These are phyloP conservation scores for Pterocarpus macrocarpus DNA, from an alignment of 306 rosid genomes.

Conservation along the genomic window DNA sequence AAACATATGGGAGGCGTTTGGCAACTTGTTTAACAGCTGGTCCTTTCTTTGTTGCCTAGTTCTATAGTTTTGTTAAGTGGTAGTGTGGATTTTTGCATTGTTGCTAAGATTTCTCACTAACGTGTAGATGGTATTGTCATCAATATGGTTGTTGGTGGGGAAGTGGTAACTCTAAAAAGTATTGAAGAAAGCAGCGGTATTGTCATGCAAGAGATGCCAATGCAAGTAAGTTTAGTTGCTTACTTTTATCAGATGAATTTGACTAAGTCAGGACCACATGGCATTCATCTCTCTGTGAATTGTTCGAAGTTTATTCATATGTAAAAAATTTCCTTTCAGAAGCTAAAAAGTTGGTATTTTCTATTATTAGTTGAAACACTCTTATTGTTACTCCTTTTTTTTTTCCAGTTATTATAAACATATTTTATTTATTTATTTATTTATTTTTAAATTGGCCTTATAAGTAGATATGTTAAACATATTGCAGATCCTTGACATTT, in stretches of 20 bases:
- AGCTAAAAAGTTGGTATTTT: neutral
- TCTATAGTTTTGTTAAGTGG: constrained; percentile 40
- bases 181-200: constrained; percentile 82
- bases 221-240: constrained; percentile 68
- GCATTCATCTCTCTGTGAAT: constrained; percentile 6
- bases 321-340: neutral
- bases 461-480: constrained; percentile 29
- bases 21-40: constrained; percentile 87
- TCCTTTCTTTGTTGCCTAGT: constrained; percentile 53
- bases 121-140: constrained; percentile 87
- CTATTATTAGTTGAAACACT: constrained; percentile 14
- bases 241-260: constrained; percentile 2
- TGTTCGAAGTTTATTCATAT: neutral
- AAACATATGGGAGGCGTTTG: constrained; percentile 82
- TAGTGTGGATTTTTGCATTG: constrained; percentile 39
- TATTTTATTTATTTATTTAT: neutral
- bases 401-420: neutral
- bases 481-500: constrained; percentile 88
- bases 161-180: constrained; percentile 80
- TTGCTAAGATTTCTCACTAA: constrained; percentile 45
- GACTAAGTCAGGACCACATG: neutral
- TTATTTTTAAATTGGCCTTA: constrained; percentile 42
- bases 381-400: neutral
- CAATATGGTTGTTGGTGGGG: constrained; percentile 97
- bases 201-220: constrained; percentile 93